Evolutionary conservation across 768 basidiomycete genomes (phyloP), one percentile per base, ranked within the genome.

Genomic region (Boletus tylopilopsis): DNA sequence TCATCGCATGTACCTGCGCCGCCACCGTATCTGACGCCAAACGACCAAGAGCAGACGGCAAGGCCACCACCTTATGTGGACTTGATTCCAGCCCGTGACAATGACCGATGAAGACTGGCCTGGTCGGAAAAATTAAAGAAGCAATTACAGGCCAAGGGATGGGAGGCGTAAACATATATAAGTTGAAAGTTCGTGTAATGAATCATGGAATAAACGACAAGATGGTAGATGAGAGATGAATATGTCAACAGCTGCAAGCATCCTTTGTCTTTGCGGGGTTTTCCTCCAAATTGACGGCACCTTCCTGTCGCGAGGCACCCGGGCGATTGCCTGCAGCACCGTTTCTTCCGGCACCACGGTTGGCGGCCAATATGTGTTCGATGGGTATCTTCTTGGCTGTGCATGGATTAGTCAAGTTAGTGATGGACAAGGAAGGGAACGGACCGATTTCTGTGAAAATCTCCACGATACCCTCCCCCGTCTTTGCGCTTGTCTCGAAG

Each of bases 401-500:
- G 52, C 43, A 43, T 22, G 11, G 24, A n/a, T n/a, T 18, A 12
- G 18, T 32, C 11, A 27, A 12, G 18, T 32, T 13, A 27, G 45
- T 50, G 4, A 16, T 42, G 30, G 5, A 24, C 22, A 25, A 41
- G 23, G 18, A 48, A 49, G 35, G 4, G 19, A 13, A 68, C 81
- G 48, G 45, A 97, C 94, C 95, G 62, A 99, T 98, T 71, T 97
- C 94, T 11, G 94, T 98, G 69, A 99, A 99, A 25, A 98, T 83
- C 63, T 98, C 96, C 22, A 93, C 88, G 47, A 98, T 82, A 33
- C 93, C 94, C 62, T 94, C 89, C 16, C 94, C 94, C 5, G 91
- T 92, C 82, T 98, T 99, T 22, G 96, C 96, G 62, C 87, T 90
- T 32, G 94, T 96, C 76, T 99, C 96, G 59, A 95, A 96, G 78